Evolutionary conservation across 2,329 filamentous ascomycete genomes (phyloP), one percentile per base, ranked within the genome.

Genomic region (Teratosphaeriaceae sp.): DNA sequence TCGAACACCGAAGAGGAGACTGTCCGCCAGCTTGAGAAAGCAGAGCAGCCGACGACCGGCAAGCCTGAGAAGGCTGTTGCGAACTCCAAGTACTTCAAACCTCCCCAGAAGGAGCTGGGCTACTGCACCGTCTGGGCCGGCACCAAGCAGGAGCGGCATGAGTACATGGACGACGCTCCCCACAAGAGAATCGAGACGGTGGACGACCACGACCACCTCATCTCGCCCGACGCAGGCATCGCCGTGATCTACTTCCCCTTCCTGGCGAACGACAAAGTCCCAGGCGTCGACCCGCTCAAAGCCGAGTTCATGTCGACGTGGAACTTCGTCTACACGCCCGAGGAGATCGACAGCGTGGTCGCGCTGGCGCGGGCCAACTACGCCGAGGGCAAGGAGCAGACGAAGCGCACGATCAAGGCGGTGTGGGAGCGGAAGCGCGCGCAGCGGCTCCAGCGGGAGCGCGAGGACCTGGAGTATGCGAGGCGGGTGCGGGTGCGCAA

Each of bases 81-180:
- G 3, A 24, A 42, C 34, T 5, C 24, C 23, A 37, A 35, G 6
- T 31, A 36, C 30, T n/a, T 31, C 13, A 11, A 37, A 26, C 34
- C 35, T 19, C 19, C 26, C 18, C 27, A 40, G 37, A 43, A 71
- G 55, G 55, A 88, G 26, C 72, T 98, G 0, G 84, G 85, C 5
- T 92, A 90, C 69, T 97, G 92, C 68, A 97, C 89, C 16, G 79
- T 97, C 45, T 98, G 92, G 92, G 84, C 96, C 6, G 92, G 92
- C 24, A 85, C 79, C 8, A 94, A 78, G 2, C 75, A 87, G 55
- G 87, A 95, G 38, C 36, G 45, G 7, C 33, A 45, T 16, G 55
- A 58, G 35, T 53, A 48, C 46, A 56, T 55, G 49, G 54, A 56
- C 27, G 55, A 54, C 1, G 47, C 53, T 39, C 49, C 33, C 22